Conservation (phyloP, 176 grass and related monocot genomes). For the Lolium multiflorum region DNA sequence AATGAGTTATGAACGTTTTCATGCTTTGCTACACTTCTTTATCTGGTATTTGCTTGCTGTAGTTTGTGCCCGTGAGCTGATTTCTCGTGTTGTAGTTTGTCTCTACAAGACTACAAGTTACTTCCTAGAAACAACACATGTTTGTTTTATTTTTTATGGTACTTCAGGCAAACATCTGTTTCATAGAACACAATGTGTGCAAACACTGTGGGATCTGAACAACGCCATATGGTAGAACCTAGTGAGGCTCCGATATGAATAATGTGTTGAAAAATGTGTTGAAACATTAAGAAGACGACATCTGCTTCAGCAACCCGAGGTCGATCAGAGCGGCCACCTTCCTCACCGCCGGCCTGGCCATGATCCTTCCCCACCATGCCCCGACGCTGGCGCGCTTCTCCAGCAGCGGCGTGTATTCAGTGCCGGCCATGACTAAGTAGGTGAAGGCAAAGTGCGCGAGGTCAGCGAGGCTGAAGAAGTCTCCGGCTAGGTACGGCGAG, state of each 20-base stretch:
- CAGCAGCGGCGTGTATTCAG: conserved; percentile 32
- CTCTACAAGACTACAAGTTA: too few relatives aligned
- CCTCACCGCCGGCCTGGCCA: conserved; percentile 42
- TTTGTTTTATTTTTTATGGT: too few relatives aligned
- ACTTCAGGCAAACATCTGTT: too few relatives aligned
- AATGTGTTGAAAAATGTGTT: too few relatives aligned
- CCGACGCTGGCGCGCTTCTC: conserved; percentile 30
- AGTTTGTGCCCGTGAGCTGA: too few relatives aligned
- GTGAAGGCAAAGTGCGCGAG: conserved; percentile 51
- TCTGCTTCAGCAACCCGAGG: not conserved
- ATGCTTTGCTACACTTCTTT: too few relatives aligned
- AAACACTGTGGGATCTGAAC: too few relatives aligned
- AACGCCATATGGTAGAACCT: not conserved
- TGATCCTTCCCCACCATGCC: conserved; percentile 54
- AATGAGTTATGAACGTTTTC: too few relatives aligned
- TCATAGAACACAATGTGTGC: too few relatives aligned
- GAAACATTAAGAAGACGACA: not conserved
- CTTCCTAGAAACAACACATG: too few relatives aligned
- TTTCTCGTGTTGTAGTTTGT: too few relatives aligned
- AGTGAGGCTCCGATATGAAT: not conserved
- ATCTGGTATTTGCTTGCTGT: too few relatives aligned
- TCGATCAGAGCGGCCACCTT: conserved; percentile 30
- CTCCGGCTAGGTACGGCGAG: conserved; percentile 45
- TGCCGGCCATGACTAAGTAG: conserved; percentile 41
- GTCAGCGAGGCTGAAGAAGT: conserved; percentile 56